phyloP scores from a whole-genome alignment of 768 basidiomycete genomes.

The Pleurotus cornucopiae region DNA sequence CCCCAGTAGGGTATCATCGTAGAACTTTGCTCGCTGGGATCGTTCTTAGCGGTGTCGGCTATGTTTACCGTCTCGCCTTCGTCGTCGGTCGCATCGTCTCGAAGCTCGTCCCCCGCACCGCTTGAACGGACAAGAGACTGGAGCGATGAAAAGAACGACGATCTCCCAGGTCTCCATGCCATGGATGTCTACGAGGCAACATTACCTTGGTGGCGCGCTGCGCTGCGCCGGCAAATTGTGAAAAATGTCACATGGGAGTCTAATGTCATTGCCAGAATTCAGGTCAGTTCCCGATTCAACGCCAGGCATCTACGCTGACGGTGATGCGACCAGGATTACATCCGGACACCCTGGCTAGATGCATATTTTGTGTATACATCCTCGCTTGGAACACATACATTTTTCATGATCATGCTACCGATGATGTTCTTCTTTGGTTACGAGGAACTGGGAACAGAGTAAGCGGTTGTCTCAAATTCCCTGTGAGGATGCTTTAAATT shows the following conservation, averaged over 20 bases:
- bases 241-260: slow-evolving; percentile 56
- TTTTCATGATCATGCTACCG: slow-evolving; percentile 90
- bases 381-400: slow-evolving; percentile 79
- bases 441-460: slow-evolving; percentile 70
- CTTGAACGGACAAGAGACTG: background rate
- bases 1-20: too few relatives aligned
- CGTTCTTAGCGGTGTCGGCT: background rate
- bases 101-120: background rate
- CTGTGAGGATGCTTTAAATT: background rate
- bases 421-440: slow-evolving; percentile 87
- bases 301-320: background rate
- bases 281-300: slow-evolving; percentile 37
- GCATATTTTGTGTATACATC: slow-evolving; percentile 82
- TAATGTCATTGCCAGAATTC: slow-evolving; percentile 56
- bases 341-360: slow-evolving; percentile 69
- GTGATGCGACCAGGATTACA: slow-evolving; percentile 31
- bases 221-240: slow-evolving; percentile 51
- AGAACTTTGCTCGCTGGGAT: too few relatives aligned
- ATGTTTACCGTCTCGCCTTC: background rate
- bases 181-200: slow-evolving; percentile 60
- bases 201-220: slow-evolving; percentile 63
- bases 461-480: slow-evolving; percentile 22
- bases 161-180: slow-evolving; percentile 3
- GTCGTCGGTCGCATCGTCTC: background rate
- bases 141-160: background rate